Evolutionary conservation across 192 early-diverging fungal genomes (phyloP), one percentile per base, ranked within the genome.

Genomic region (Oehlia diaphana): DNA sequence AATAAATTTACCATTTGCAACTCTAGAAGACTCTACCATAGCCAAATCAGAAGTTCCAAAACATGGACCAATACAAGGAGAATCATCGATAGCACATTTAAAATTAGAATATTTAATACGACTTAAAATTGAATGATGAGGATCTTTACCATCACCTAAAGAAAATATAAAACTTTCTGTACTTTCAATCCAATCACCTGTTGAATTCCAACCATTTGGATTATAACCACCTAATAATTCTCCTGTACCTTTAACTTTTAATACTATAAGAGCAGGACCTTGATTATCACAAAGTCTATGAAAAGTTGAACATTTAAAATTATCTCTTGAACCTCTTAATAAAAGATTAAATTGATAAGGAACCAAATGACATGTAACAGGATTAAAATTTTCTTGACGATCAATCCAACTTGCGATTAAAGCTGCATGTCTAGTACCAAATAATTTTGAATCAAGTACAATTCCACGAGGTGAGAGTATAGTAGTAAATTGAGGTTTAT

Each of bases 111-210:
- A 2, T 65, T 31, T 23, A 9, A 74, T 33, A 31, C 72, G 21
- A 26, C 72, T 74, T 53, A 74, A 61, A 8, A 53, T 61, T 31
- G n/a, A 53, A 35, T 31, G 3, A 8, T 3, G 3, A 21, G 12
- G 14, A 33, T 74, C 10, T 58, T 49, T n/a, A 21, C 72, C 72
- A 53, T 74, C 49, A 33, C 72, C 72, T 53, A 74, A 26, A 53
- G 49, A 58, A 26, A 74, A 74, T 74, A 74, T 74, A 26, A 74
- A 74, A 74, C 72, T 74, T 49, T 74, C 72, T 1, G 37, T 37
- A 39, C 31, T 13, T 69, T 39, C 67, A 69, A 69, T 37, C 28
- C 67, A 37, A 37, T 2, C 4, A 37, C 28, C 28, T 21, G 67
- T 19, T 19, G 67, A 69, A 19, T 69, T 69, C 67, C 67, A 69